Percentiles rank a stretch among this genome's conserved stretches.
Evolutionary conservation across 306 rosid species (phyloP).

Genomic region (Cucumis hystrix): DNA sequence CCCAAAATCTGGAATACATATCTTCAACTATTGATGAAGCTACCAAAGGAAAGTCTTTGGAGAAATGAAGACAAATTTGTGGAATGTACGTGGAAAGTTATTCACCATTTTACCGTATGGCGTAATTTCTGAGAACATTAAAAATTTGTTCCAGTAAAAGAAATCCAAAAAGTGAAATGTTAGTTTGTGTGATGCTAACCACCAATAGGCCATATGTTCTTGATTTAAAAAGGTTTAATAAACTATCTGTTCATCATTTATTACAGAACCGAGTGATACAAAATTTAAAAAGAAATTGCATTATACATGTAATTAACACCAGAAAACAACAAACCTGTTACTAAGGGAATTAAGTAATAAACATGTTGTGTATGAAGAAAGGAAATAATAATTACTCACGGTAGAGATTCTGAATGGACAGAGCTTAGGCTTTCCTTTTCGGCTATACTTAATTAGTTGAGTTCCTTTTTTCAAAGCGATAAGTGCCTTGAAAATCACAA

Average conservation of each 20-base stretch:
- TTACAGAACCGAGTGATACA: background rate
- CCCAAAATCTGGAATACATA: background rate
- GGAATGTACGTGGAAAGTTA: background rate
- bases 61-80: background rate
- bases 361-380: background rate
- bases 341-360: background rate
- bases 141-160: background rate
- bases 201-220: background rate
- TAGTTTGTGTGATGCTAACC: background rate
- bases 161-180: background rate
- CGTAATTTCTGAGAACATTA: background rate
- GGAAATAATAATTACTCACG: conserved; percentile 33
- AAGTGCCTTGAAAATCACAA: conserved; percentile 44
- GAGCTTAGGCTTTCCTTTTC: conserved; percentile 78
- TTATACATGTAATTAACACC: background rate
- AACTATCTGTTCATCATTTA: background rate
- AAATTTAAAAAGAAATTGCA: background rate
- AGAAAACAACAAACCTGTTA: background rate
- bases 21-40: background rate
- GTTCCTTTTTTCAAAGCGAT: conserved; percentile 59
- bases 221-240: background rate
- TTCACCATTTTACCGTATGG: background rate
- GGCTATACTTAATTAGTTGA: conserved; percentile 68
- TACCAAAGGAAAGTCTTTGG: background rate
- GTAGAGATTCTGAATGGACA: conserved; percentile 68